phyloP scores from a whole-genome alignment of 257 asterid species.

The Orobanche coerulescens region DNA sequence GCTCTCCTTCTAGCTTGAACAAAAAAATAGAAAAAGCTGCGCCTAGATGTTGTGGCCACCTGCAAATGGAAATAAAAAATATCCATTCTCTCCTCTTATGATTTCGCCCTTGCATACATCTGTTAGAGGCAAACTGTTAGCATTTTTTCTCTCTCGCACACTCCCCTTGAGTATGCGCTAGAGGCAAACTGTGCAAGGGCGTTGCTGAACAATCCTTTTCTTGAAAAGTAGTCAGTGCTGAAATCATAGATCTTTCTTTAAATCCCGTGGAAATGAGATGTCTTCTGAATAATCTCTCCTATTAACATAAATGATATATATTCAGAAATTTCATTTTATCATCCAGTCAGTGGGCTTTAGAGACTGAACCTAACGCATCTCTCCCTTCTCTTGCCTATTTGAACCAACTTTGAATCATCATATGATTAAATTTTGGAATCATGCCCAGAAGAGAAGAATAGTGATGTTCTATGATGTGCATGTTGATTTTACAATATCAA shows the following conservation, averaged over 20 bases:
- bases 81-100: neutral
- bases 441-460: too few relatives aligned
- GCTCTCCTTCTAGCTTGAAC: neutral
- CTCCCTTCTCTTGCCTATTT: neutral
- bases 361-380: neutral
- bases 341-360: neutral
- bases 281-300: neutral
- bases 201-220: neutral
- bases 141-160: neutral
- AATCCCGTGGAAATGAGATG: neutral
- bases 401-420: neutral
- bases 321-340: neutral
- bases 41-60: neutral
- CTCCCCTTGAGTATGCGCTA: neutral
- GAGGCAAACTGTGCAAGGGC: neutral
- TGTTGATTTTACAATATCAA: too few relatives aligned
- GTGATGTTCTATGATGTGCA: too few relatives aligned
- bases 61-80: too few relatives aligned
- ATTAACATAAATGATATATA: neutral
- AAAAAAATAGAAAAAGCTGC: neutral
- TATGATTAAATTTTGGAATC: neutral
- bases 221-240: neutral
- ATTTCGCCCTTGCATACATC: neutral
- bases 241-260: neutral
- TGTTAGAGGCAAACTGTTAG: neutral